phyloP scores from a whole-genome alignment of 345 rosid species.

The Firmiana major region DNA sequence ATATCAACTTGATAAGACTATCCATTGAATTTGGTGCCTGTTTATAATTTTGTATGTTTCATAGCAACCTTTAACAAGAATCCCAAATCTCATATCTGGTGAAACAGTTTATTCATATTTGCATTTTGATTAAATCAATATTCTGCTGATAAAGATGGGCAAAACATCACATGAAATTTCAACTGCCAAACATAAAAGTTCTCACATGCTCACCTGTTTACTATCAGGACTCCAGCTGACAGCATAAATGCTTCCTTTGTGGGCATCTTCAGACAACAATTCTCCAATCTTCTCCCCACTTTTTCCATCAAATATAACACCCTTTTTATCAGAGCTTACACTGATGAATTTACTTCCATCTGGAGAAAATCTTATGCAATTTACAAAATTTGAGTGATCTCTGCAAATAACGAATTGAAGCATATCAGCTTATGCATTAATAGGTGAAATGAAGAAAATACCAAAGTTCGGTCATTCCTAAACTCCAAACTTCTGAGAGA shows the following conservation, averaged over 20 bases:
- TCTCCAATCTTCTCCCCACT: conserved; percentile 75
- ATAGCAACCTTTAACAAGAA: neutral
- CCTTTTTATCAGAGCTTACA: conserved; percentile 93
- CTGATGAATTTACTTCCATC: conserved; percentile 90
- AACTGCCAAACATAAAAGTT: no score
- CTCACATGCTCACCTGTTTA: conserved; percentile 56
- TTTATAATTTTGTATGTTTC: neutral
- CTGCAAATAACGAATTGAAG: conserved; percentile 39
- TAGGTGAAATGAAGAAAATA: neutral
- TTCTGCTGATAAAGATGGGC: neutral
- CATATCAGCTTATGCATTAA: conserved; percentile 18
- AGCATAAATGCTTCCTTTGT: conserved; percentile 89
- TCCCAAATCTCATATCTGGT: neutral
- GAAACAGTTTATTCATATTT: neutral
- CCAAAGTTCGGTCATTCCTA: neutral
- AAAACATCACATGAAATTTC: neutral
- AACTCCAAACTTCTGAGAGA: neutral
- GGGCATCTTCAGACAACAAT: conserved; percentile 70
- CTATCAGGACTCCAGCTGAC: conserved; percentile 95
- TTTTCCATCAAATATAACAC: conserved; percentile 84
- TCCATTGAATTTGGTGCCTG: neutral
- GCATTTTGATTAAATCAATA: neutral
- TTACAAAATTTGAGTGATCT: conserved; percentile 93
- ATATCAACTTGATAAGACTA: neutral
- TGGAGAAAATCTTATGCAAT: conserved; percentile 88